Evolutionary conservation across 352 stramenopile species (phyloP).

Genomic region (Phytophthora aleatoria): DNA sequence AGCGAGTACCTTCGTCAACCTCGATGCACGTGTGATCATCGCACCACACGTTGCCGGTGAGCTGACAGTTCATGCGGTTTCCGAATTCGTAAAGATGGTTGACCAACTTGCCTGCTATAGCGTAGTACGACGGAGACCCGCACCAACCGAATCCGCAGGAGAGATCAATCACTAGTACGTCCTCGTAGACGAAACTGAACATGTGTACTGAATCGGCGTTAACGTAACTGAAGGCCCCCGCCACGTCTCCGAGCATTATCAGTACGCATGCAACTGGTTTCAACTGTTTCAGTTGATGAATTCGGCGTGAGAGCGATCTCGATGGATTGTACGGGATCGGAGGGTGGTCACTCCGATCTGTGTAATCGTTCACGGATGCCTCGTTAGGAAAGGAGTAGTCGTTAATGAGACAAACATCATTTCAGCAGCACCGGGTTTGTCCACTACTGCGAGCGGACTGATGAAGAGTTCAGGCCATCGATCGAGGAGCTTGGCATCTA

Average conservation of each 20-base stretch:
- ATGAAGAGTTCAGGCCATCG: slow-evolving; percentile 17
- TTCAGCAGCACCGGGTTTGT: slow-evolving; percentile 1
- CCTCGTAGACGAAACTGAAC: slow-evolving; percentile 17
- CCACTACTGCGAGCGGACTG: slow-evolving; percentile 11
- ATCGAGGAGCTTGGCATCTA: not conserved
- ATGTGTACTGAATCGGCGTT: slow-evolving; percentile 13
- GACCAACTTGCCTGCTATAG: slow-evolving; percentile 17
- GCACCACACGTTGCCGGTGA: slow-evolving; percentile 31
- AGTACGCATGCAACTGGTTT: slow-evolving; percentile 4
- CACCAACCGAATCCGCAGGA: slow-evolving; percentile 25
- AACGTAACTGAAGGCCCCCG: slow-evolving; percentile 36
- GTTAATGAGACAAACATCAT: slow-evolving; percentile 20
- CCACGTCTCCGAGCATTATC: slow-evolving; percentile 33
- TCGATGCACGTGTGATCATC: slow-evolving; percentile 37
- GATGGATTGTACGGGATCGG: slow-evolving; percentile 25
- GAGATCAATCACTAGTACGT: slow-evolving; percentile 28
- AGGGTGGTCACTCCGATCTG: slow-evolving; percentile 18
- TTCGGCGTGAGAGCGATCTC: slow-evolving; percentile 15
- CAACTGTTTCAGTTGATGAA: slow-evolving; percentile 10
- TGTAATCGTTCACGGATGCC: slow-evolving; percentile 30
- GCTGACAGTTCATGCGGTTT: not conserved
- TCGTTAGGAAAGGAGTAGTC: slow-evolving; percentile 20
- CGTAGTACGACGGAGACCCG: slow-evolving; percentile 32
- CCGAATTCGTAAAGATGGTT: slow-evolving; percentile 21
- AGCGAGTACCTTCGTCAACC: slow-evolving; percentile 4